These are phyloP conservation scores for Dictyostelium intermedium DNA, from an alignment of 78 protist species.

Conservation along the genomic window DNA sequence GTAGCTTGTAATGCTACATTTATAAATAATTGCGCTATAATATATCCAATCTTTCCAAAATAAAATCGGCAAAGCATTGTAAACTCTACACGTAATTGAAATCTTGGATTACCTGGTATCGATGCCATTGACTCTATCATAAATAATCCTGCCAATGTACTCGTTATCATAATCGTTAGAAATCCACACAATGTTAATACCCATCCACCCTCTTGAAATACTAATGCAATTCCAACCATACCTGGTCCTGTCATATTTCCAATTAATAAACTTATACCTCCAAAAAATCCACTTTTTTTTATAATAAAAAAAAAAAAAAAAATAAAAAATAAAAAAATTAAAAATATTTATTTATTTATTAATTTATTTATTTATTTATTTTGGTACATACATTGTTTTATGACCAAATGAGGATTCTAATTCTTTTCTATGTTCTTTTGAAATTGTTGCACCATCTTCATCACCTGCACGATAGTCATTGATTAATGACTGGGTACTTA, in stretches of 20 bases:
- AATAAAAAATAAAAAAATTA: too few species aligned
- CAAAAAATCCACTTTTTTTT: conserved; percentile 32
- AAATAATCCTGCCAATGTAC: conserved; percentile 51
- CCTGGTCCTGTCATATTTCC: conserved; percentile 73
- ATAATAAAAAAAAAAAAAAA: too few species aligned
- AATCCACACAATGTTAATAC: conserved; percentile 15
- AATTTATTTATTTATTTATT: neutral
- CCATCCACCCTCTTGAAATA: conserved; percentile 78
- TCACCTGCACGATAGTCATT: neutral
- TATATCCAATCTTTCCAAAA: conserved; percentile 55
- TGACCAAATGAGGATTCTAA: conserved; percentile 48
- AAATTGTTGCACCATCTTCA: neutral
- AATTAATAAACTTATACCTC: conserved; percentile 46
- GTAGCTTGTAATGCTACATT: conserved; percentile 59
- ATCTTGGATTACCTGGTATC: conserved; percentile 37
- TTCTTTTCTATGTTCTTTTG: conserved; percentile 36
- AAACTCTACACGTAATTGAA: conserved; percentile 36
- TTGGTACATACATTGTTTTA: conserved; percentile 48
- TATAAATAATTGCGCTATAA: conserved; percentile 38
- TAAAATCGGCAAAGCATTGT: conserved; percentile 43
- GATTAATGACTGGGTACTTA: neutral
- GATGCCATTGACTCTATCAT: conserved; percentile 54
- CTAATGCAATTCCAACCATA: conserved; percentile 58
- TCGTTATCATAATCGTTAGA: neutral
- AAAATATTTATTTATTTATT: neutral